Percentiles rank a stretch among this genome's conserved stretches.
Evolutionary conservation across 2,329 filamentous ascomycete species (phyloP).

Genomic region (Cordyceps pruinosa): DNA sequence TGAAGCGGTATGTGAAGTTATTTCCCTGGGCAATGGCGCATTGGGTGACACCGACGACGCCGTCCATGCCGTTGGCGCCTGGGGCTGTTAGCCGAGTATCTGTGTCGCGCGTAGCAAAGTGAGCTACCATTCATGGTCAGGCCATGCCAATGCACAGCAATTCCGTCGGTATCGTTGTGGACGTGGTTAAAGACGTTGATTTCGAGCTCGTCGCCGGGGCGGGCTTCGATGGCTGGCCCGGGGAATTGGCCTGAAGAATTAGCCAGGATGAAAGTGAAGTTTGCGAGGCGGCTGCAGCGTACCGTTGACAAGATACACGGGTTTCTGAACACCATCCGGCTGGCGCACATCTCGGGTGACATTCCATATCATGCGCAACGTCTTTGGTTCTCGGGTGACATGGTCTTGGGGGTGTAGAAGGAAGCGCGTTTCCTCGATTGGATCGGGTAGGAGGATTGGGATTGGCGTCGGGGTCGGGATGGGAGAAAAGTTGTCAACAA

Average conservation of each 20-base stretch:
- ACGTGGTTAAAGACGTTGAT: slow-evolving; percentile 35
- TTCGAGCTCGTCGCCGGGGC: slow-evolving; percentile 35
- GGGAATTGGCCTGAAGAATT: slow-evolving; percentile 35
- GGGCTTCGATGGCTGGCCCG: slow-evolving; percentile 38
- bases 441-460: background rate
- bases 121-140: slow-evolving; percentile 50
- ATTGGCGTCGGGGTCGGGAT: background rate
- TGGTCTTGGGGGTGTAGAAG: slow-evolving; percentile 36
- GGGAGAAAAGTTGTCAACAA: background rate
- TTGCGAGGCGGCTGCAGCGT: background rate
- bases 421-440: slow-evolving; percentile 9
- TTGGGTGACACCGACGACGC: slow-evolving; percentile 43
- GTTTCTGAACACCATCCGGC: slow-evolving; percentile 45
- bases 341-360: slow-evolving; percentile 31
- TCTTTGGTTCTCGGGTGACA: slow-evolving; percentile 27
- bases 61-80: slow-evolving; percentile 54
- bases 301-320: slow-evolving; percentile 44
- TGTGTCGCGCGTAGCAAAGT: background rate
- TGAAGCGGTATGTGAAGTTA: slow-evolving; percentile 42
- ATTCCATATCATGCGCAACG: slow-evolving; percentile 29
- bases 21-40: slow-evolving; percentile 45
- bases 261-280: background rate
- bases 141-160: slow-evolving; percentile 63
- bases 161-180: slow-evolving; percentile 25
- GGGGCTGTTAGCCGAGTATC: background rate